A percentile compares a stretch with the other conserved stretches of the same genome.
Evolutionary conservation across 176 grass and related monocot species (phyloP).

Genomic region (Cenchrus fungigraminus): DNA sequence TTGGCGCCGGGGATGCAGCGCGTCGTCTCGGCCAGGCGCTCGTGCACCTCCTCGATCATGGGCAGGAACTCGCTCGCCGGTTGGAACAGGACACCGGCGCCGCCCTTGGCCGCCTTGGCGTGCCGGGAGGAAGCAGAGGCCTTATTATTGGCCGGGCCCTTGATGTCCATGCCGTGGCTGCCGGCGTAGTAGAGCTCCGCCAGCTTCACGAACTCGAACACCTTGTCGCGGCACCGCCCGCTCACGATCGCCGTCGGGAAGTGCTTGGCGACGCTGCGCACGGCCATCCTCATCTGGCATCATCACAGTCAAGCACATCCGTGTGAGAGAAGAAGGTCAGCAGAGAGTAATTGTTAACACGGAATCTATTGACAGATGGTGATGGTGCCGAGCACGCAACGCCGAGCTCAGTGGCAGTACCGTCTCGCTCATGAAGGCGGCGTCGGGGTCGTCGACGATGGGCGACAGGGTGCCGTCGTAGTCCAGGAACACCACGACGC

Average conservation of each 20-base stretch:
- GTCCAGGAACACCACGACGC: conserved; percentile 94
- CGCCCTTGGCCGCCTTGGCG: conserved; percentile 51
- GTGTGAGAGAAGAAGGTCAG: neutral
- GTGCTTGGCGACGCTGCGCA: conserved; percentile 72
- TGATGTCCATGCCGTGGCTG: conserved; percentile 98
- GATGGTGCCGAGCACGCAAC: neutral
- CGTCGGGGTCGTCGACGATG: conserved; percentile 95
- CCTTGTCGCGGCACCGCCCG: conserved; percentile 87
- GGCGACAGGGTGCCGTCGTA: conserved; percentile 97
- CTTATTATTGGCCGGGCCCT: conserved; percentile 49
- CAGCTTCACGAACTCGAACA: conserved; percentile 77
- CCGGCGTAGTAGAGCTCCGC: conserved; percentile 90
- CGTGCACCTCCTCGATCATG: conserved; percentile 73
- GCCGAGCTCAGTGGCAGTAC: neutral
- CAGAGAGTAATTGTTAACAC: neutral
- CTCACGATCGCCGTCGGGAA: conserved; percentile 93
- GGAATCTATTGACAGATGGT: neutral
- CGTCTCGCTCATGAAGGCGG: conserved; percentile 95
- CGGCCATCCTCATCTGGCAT: conserved; percentile 80
- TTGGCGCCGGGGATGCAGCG: conserved; percentile 59
- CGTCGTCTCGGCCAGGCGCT: conserved; percentile 46
- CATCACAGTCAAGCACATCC: neutral
- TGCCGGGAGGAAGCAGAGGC: conserved; percentile 45
- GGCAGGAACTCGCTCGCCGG: conserved; percentile 87
- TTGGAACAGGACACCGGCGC: conserved; percentile 63